phyloP scores from a whole-genome alignment of 768 basidiomycete species.

The Leccinum arenicola region DNA sequence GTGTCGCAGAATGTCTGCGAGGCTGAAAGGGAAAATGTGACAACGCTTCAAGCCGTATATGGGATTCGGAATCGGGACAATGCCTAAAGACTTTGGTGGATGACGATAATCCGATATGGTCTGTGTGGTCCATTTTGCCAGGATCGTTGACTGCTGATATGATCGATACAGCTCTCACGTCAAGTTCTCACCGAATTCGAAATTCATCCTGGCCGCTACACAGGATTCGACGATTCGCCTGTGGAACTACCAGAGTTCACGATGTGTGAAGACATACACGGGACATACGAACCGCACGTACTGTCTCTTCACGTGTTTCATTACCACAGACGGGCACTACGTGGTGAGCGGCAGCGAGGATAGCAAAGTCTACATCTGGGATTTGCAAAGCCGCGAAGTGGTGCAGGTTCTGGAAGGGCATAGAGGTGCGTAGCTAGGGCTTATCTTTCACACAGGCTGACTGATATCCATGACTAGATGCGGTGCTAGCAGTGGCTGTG shows the following conservation, averaged over 20 bases:
- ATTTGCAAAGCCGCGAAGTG: slow-evolving; percentile 77
- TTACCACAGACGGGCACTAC: slow-evolving; percentile 54
- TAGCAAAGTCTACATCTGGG: slow-evolving; percentile 84
- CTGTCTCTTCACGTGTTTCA: slow-evolving; percentile 71
- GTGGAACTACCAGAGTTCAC: slow-evolving; percentile 91
- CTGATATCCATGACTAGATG: slow-evolving; percentile 32
- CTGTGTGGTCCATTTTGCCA: slow-evolving; percentile 13
- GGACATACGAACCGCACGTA: slow-evolving; percentile 87
- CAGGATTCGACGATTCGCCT: slow-evolving; percentile 93
- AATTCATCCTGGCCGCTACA: slow-evolving; percentile 85
- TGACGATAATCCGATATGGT: slow-evolving; percentile 95
- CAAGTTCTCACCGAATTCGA: slow-evolving; percentile 89
- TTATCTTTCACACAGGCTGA: neutral
- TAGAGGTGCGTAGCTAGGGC: slow-evolving; percentile 49
- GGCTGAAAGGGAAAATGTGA: neutral
- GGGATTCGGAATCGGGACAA: slow-evolving; percentile 97
- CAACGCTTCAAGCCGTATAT: slow-evolving; percentile 71
- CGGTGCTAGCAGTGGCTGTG: slow-evolving; percentile 79
- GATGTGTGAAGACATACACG: slow-evolving; percentile 89
- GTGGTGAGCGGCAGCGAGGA: slow-evolving; percentile 92
- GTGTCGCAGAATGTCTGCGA: slow-evolving; percentile 24
- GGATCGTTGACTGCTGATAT: slow-evolving; percentile 6
- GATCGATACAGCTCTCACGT: slow-evolving; percentile 66
- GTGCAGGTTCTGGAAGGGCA: slow-evolving; percentile 78
- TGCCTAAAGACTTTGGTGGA: slow-evolving; percentile 97